phyloP scores from a whole-genome alignment of 2,329 filamentous ascomycete species.

The Exophiala aquamarina region DNA sequence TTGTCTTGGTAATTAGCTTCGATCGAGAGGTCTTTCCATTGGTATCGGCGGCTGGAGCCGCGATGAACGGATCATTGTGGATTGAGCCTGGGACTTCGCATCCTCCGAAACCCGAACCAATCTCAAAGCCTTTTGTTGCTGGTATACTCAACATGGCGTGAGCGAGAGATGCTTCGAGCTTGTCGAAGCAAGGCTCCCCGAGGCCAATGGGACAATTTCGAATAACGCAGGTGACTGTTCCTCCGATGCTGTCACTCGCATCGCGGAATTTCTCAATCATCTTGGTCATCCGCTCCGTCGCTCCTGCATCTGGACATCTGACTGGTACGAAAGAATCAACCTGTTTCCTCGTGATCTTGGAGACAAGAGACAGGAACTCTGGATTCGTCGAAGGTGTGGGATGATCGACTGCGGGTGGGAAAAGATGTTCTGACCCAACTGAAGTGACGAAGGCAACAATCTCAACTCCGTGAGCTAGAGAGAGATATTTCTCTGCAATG shows the following conservation, averaged over 20 bases:
- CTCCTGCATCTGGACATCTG: conserved; percentile 72
- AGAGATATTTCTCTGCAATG: conserved; percentile 90
- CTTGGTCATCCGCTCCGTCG: conserved; percentile 71
- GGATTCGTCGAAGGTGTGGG: conserved; percentile 63
- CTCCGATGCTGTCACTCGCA: conserved; percentile 83
- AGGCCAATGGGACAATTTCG: conserved; percentile 80
- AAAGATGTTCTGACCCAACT: conserved; percentile 76
- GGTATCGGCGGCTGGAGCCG: conserved; percentile 43
- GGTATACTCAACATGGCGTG: conserved; percentile 96
- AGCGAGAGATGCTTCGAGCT: conserved; percentile 85
- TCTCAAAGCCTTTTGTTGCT: conserved; percentile 92
- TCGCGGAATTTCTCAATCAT: conserved; percentile 77
- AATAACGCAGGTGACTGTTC: conserved; percentile 92
- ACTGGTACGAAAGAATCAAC: conserved; percentile 87
- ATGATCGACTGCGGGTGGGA: conserved; percentile 37
- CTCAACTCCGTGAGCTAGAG: conserved; percentile 76
- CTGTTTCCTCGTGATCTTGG: conserved; percentile 68
- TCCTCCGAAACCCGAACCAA: conserved; percentile 88
- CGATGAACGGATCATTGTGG: conserved; percentile 87
- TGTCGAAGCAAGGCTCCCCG: conserved; percentile 93
- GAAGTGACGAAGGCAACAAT: conserved; percentile 89
- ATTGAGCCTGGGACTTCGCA: conserved; percentile 81
- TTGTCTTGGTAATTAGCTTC: conserved; percentile 80
- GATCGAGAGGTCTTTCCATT: conserved; percentile 48
- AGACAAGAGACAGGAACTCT: conserved; percentile 71